Base-by-base conservation (phyloP, 2,329 filamentous ascomycete genomes). In the Colletotrichum horii region DNA sequence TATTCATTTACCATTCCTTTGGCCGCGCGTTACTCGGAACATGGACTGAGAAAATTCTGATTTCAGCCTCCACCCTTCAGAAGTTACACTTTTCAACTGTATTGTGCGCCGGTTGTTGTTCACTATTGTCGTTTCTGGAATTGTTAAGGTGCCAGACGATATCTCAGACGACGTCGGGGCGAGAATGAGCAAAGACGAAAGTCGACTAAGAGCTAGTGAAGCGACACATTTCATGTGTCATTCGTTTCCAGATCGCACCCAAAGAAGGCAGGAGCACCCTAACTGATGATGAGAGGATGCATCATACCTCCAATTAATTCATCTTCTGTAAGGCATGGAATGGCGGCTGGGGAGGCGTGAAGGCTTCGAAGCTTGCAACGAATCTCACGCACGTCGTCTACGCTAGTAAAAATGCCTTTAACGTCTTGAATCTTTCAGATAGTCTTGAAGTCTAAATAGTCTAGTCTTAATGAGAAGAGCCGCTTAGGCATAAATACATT, bases 341-440 rank as follows among this genome's bases (percentile, higher is more conserved):
- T 22, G n/a, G 16, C 19, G 43, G n/a, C 9, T 4, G 0, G 2
- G 6, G 2, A 14, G 6, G 11, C 14, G n/a, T 22, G 1, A 48
- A n/a, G 4, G 16, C n/a, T 48, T 48, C 7, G 43, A 22, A 0
- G 19, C 3, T 22, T 48, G 6, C 3, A 15, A 0, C 6, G 3
- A 11, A 22, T 48, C 43, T 22, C 0, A 22, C 4, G 11, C n/a
- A 22, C 11, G 0, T 22, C 0, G 9, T 12, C 19, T 11, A 2
- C 0, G 38, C 38, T n/a, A 4, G 0, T n/a, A 1, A 0, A 48
- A 48, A n/a, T 12, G 0, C 0, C 3, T 3, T 1, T 43, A 0
- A 32, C 9, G 30, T 32, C 30, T 32, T 32, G 8, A 32, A 32
- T 32, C 30, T 28, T 6, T 32, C 7, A 32, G 30, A 32, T 9